Base-by-base conservation (phyloP, 2,329 filamentous ascomycete species). In the Onygena corvina region DNA sequence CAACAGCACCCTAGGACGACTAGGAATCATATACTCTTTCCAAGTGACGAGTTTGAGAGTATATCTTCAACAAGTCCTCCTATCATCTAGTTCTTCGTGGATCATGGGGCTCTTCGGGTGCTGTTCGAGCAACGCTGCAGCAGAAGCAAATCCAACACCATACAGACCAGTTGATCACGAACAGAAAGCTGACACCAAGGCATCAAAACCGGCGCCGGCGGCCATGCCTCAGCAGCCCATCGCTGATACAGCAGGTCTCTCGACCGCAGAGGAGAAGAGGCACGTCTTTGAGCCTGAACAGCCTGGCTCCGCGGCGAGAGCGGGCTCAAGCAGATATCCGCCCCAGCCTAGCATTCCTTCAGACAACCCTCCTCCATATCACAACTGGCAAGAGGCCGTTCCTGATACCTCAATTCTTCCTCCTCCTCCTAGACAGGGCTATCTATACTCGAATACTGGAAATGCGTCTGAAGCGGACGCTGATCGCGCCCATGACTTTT, bases 391-490 rank as follows among this genome's bases (percentile, higher is more conserved):
- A 47, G 63, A 66, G 34, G 67, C 73, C 1, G 71, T 81, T 3
- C 77, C 77, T 4, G 78, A 81, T 57, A 80, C 70, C 12, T 62
- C 76, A 3, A 67, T 72, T n/a, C 69, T 81, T 7, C 77, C 77
- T 2, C 78, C 78, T 23, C 77, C 79, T 1, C 79, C 79, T 5
- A 68, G 72, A 1, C 64, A 78, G 29, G 69, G 70, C 14, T 70
- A 77, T 55, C 70, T 74, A 34, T 64, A 54, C 47, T 80, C 76
- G 5, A 73, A 74, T 2, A 73, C 75, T 1, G 75, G 75, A 4
- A 82, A 82, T 59, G 76, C 79, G 11, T 69, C 68, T 9, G 63
- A 60, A 31, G 69, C 72, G 50, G 75, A 78, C 42, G 76, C 76
- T 40, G 70, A 74, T 7, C 68, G 71, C 6, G 79, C 75, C n/a